These are phyloP conservation scores for Verticillium klebahnii DNA, from an alignment of 2,329 filamentous ascomycete species.

Conservation along the genomic window DNA sequence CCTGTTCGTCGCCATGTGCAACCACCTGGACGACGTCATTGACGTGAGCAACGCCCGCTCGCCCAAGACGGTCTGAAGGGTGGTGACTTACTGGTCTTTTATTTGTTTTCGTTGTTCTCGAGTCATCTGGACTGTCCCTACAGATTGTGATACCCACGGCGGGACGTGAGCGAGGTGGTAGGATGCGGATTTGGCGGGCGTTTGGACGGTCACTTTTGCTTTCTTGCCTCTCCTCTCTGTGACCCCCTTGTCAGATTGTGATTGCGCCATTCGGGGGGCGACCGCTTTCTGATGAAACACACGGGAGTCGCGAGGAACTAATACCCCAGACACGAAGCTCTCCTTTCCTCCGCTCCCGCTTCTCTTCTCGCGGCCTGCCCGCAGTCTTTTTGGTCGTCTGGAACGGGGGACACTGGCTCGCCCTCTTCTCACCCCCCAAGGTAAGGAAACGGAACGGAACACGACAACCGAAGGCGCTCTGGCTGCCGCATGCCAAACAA, in stretches of 20 bases:
- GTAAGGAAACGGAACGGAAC: not conserved
- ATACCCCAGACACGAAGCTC: slow-evolving; percentile 21
- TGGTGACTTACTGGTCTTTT: not conserved
- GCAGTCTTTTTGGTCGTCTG: not conserved
- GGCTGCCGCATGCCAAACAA: not conserved
- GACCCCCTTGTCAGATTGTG: slow-evolving; percentile 48
- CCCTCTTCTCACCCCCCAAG: not conserved
- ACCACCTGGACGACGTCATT: slow-evolving; percentile 94
- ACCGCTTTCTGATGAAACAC: slow-evolving; percentile 36
- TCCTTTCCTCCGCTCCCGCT: slow-evolving; percentile 7
- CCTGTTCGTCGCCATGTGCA: slow-evolving; percentile 96
- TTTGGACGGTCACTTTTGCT: slow-evolving; percentile 16
- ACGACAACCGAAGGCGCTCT: not conserved
- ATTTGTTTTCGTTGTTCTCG: slow-evolving; percentile 9
- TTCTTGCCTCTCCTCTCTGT: slow-evolving; percentile 32
- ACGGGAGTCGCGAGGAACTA: slow-evolving; percentile 33
- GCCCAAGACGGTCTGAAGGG: slow-evolving; percentile 50
- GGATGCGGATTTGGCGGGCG: slow-evolving; percentile 7
- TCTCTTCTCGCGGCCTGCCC: not conserved
- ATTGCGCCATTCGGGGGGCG: slow-evolving; percentile 39
- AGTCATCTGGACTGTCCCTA: not conserved
- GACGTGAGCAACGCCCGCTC: slow-evolving; percentile 70
- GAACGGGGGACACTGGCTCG: not conserved
- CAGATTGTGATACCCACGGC: slow-evolving; percentile 5
- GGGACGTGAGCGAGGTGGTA: slow-evolving; percentile 9